These are phyloP conservation scores for Bonia amplexicaulis DNA, from an alignment of 176 grass and related monocot genomes.

Conservation along the genomic window DNA sequence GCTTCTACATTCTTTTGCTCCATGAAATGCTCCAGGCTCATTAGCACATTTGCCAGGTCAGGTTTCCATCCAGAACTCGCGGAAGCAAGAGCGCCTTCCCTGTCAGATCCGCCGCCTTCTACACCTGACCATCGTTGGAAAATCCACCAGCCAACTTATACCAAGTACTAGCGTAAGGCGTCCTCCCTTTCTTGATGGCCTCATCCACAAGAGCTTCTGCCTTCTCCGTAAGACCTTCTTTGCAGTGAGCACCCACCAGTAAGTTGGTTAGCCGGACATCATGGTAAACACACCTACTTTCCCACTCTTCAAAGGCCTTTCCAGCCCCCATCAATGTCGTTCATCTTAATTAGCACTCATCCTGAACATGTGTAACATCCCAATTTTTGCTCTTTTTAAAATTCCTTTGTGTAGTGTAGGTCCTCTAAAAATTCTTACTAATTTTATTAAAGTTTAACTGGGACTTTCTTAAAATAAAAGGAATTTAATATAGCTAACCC, in stretches of 20 bases:
- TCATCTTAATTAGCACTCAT: constrained; percentile 45
- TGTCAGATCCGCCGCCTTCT: constrained; percentile 48
- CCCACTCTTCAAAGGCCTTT: constrained; percentile 48
- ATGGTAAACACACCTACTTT: background rate
- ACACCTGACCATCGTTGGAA: constrained; percentile 35
- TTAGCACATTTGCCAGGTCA: constrained; percentile 28
- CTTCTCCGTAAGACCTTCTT: constrained; percentile 44
- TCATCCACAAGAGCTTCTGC: constrained; percentile 51
- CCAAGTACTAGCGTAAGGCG: constrained; percentile 38
- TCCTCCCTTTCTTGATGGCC: constrained; percentile 32
- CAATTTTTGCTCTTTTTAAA: no score
- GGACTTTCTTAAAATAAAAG: no score
- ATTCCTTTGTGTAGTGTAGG: no score
- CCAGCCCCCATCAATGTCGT: constrained; percentile 42
- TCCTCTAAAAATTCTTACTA: no score
- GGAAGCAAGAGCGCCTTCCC: constrained; percentile 44
- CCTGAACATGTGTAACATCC: constrained; percentile 22
- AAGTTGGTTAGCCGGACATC: constrained; percentile 39
- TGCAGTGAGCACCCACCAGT: constrained; percentile 49
- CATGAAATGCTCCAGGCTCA: constrained; percentile 41
- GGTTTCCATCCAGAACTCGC: constrained; percentile 36
- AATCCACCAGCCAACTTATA: constrained; percentile 47
- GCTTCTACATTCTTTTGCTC: constrained; percentile 54
- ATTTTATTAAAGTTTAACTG: no score
- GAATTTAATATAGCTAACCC: no score